Conservation (phyloP, 2,329 filamentous ascomycete genomes). For the Xylaria sp. region DNA sequence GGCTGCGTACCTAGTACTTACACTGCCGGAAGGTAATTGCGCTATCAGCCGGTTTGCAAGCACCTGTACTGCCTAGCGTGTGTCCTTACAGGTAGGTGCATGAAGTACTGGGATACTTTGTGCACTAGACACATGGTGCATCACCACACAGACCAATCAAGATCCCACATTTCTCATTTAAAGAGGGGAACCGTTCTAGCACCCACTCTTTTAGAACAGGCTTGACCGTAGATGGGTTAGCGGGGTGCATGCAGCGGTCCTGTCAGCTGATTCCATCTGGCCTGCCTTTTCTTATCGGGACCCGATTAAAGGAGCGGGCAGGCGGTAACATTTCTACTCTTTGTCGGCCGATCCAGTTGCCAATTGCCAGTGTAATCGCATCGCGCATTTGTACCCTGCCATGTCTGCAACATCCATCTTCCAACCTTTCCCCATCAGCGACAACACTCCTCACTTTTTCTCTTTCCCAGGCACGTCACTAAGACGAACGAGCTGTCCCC, state of each 20-base stretch:
- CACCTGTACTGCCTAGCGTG: background rate
- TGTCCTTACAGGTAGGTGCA: background rate
- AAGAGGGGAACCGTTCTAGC: constrained; percentile 9
- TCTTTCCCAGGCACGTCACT: constrained; percentile 22
- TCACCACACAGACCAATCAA: constrained; percentile 8
- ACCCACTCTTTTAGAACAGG: background rate
- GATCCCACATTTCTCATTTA: background rate
- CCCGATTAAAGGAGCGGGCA: constrained; percentile 13
- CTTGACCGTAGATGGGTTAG: constrained; percentile 8
- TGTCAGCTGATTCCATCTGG: constrained; percentile 15
- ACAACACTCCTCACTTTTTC: constrained; percentile 5
- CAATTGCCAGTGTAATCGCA: constrained; percentile 23
- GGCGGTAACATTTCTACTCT: constrained; percentile 26
- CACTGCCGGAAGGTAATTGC: no score
- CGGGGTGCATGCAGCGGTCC: no score
- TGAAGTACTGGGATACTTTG: background rate
- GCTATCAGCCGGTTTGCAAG: background rate
- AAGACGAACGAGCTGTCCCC: constrained; percentile 52
- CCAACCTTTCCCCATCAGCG: constrained; percentile 10
- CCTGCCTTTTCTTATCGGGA: constrained; percentile 17
- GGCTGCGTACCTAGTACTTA: no score
- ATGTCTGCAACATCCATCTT: constrained; percentile 17
- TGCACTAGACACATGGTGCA: background rate
- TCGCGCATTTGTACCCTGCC: constrained; percentile 19
- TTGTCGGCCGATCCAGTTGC: constrained; percentile 23